Conservation (phyloP, 1,284 basidiomycete species). For the Schizophyllum amplum region DNA sequence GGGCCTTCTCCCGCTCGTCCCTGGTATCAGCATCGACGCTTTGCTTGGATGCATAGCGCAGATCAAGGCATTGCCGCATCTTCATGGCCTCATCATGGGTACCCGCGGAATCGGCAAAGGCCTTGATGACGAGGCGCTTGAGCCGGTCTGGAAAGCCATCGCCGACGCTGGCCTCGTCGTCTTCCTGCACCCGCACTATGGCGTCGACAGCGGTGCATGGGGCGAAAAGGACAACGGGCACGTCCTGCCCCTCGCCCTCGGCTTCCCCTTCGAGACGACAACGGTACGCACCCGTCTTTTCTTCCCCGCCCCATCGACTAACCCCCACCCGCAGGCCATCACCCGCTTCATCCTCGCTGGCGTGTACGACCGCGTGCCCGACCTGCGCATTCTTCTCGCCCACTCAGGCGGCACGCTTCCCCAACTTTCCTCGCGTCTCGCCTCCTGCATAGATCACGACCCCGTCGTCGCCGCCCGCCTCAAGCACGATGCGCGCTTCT, state of each 20-base stretch:
- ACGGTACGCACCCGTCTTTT: slow-evolving; percentile 40
- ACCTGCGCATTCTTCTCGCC: slow-evolving; percentile 68
- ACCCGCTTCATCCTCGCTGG: slow-evolving; percentile 78
- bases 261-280: slow-evolving; percentile 86
- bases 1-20: slow-evolving; percentile 77
- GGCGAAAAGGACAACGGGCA: slow-evolving; percentile 76
- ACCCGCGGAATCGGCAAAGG: slow-evolving; percentile 72
- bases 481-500: slow-evolving; percentile 76
- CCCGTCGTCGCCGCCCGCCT: slow-evolving; percentile 67
- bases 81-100: slow-evolving; percentile 78
- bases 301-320: slow-evolving; percentile 2
- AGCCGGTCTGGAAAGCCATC: slow-evolving; percentile 72
- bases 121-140: slow-evolving; percentile 68
- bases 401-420: slow-evolving; percentile 82
- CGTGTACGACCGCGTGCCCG: slow-evolving; percentile 69
- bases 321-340: slow-evolving; percentile 42
- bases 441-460: slow-evolving; percentile 79
- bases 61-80: slow-evolving; percentile 55
- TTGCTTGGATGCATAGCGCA: slow-evolving; percentile 59
- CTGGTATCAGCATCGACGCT: slow-evolving; percentile 43
- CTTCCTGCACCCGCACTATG: slow-evolving; percentile 81
- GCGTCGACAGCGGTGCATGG: slow-evolving; percentile 59
- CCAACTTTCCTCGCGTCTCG: slow-evolving; percentile 72
- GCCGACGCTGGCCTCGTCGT: slow-evolving; percentile 60
- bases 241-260: slow-evolving; percentile 76